phyloP scores from a whole-genome alignment of 2,329 filamentous ascomycete species.

The Allantophomopsis lycopodina region DNA sequence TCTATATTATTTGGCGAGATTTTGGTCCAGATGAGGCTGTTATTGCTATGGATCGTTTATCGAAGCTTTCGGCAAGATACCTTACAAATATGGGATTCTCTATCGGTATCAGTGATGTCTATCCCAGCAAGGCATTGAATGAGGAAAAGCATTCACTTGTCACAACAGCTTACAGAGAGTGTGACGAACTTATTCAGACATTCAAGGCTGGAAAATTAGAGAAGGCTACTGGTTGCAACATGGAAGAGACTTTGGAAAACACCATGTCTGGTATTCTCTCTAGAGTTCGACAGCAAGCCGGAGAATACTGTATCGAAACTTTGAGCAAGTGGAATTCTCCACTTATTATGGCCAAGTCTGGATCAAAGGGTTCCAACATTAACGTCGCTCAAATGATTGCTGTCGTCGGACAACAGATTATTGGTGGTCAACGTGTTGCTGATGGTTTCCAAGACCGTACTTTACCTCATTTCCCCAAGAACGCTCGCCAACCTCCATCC shows the following conservation, averaged over 20 bases:
- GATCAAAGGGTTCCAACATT: constrained; percentile 92
- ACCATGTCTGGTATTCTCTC: constrained; percentile 82
- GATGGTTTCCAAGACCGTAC: constrained; percentile 96
- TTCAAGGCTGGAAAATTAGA: constrained; percentile 72
- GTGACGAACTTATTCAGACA: constrained; percentile 68
- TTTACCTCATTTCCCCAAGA: constrained; percentile 89
- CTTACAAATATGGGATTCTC: constrained; percentile 89
- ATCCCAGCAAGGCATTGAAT: constrained; percentile 59
- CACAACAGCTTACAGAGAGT: constrained; percentile 62
- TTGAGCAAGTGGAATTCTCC: constrained; percentile 87
- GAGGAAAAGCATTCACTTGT: constrained; percentile 66
- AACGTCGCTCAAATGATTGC: constrained; percentile 99
- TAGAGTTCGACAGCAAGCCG: constrained; percentile 81
- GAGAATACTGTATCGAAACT: constrained; percentile 79
- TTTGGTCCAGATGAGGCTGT: constrained; percentile 84
- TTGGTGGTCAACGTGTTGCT: constrained; percentile 79
- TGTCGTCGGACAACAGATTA: constrained; percentile 95
- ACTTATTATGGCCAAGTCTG: constrained; percentile 92
- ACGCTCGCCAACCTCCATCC: constrained; percentile 77
- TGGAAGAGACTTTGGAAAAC: constrained; percentile 86
- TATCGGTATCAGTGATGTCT: constrained; percentile 91
- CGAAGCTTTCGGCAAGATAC: constrained; percentile 79
- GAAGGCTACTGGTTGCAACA: constrained; percentile 78
- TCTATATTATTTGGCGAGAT: constrained; percentile 92
- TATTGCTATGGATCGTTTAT: constrained; percentile 83